Base-by-base conservation (phyloP, 2,329 filamentous ascomycete genomes). In the Venturia aucupariae region DNA sequence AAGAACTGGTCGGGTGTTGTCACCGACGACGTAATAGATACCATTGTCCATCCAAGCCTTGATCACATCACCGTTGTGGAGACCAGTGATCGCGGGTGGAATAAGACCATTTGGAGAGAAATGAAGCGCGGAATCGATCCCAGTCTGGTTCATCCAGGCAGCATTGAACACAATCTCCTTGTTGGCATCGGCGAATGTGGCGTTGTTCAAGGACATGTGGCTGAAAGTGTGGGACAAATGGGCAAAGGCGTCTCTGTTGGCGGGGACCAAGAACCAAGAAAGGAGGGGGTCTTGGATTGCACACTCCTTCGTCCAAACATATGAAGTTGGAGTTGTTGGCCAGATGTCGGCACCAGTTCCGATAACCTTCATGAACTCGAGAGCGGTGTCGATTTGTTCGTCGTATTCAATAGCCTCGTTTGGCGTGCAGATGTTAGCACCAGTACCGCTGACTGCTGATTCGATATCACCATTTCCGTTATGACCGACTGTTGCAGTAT, bases 401-500 rank as follows among this genome's bases (percentile, higher is more conserved):
- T 72, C 68, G 65, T 81, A 81, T 64, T 82, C 46, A 22, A 60
- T 60, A 1, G 35, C 22, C 35, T 32, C 27, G 24, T 30, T 32
- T 32, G 62, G 54, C 24, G 24, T 27, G 44, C 46, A 62, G 15
- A 51, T 46, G 24, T 4, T 30, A 8, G 24, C 59, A 76, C 75
- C 27, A 71, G 75, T 48, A 10, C 71, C 68, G 22, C 17, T 44
- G 48, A 60, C 38, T 24, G 74, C 67, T 22, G 71, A 68, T 61
- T 80, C 77, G 61, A 82, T 79, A 67, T 81, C 80, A 24, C 80
- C 80, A 63, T 82, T 82, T n/a, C 80, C 80, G 65, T 85, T 85
- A 73, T 84, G 80, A 7, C 79, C 82, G 51, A 84, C 46, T 51
- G 10, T 51, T 22, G 15, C 3, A 22, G 15, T 13, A n/a, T 51